phyloP scores from a whole-genome alignment of 306 rosid species.

The Acacia crassicarpa region DNA sequence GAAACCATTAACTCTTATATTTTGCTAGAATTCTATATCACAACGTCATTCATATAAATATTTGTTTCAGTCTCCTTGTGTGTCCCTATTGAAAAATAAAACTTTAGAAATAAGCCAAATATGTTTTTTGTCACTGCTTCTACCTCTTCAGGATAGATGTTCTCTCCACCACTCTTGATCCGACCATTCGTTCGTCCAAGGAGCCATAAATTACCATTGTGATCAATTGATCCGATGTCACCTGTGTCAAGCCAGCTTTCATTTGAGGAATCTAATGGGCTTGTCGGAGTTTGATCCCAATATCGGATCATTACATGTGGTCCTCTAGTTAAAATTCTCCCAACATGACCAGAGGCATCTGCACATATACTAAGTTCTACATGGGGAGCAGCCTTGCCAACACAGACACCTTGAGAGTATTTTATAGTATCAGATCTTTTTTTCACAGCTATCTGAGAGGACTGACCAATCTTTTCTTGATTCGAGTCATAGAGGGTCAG shows the following conservation, averaged over 20 bases:
- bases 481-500: constrained; percentile 56
- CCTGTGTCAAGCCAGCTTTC: constrained; percentile 89
- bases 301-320: constrained; percentile 85
- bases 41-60: neutral
- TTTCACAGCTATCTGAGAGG: constrained; percentile 23
- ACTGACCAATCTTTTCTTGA: constrained; percentile 28
- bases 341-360: constrained; percentile 48
- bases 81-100: neutral
- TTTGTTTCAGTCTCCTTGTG: neutral
- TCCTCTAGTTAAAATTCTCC: constrained; percentile 91
- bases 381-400: constrained; percentile 96
- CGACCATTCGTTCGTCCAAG: constrained; percentile 73
- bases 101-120: neutral
- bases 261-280: constrained; percentile 30
- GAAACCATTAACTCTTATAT: neutral
- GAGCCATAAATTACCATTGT: constrained; percentile 72
- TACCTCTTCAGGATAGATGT: constrained; percentile 94
- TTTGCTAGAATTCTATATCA: neutral
- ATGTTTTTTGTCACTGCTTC: constrained; percentile 3
- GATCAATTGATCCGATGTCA: constrained; percentile 77
- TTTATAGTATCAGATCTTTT: constrained; percentile 32
- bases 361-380: constrained; percentile 63
- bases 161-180: constrained; percentile 95
- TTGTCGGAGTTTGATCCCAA: constrained; percentile 59
- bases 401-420: constrained; percentile 72